Evolutionary conservation across 2,329 filamentous ascomycete genomes (phyloP).

Genomic region (Calonectria leucothoes): DNA sequence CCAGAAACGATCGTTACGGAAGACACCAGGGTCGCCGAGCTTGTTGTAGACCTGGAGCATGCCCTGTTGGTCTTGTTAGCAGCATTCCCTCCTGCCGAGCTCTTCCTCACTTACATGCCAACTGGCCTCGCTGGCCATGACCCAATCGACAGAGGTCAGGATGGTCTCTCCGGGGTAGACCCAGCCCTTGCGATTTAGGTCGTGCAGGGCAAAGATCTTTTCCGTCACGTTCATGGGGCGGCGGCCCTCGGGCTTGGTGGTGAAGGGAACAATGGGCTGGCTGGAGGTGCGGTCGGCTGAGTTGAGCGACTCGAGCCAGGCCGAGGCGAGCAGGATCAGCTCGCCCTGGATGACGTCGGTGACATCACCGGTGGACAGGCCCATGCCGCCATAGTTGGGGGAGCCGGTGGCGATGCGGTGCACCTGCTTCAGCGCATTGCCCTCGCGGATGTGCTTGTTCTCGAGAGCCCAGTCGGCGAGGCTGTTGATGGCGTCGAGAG

Average conservation of each 20-base stretch:
- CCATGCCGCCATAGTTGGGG: constrained; percentile 6
- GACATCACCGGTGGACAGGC: not conserved
- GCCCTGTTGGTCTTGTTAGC: constrained; percentile 17
- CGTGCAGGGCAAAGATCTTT: constrained; percentile 59
- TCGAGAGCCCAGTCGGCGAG: not conserved
- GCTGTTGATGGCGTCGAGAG: not conserved
- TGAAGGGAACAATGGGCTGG: constrained; percentile 1
- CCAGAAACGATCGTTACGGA: constrained; percentile 63
- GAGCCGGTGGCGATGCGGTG: constrained; percentile 1
- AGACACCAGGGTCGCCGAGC: constrained; percentile 55
- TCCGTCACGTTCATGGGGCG: constrained; percentile 55
- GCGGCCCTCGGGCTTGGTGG: constrained; percentile 12
- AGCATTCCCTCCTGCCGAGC: too few relatives aligned
- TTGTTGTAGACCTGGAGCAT: constrained; percentile 55
- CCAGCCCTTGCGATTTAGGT: constrained; percentile 46
- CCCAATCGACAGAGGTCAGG: constrained; percentile 57
- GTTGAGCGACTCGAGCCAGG: constrained; percentile 7
- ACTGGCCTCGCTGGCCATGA: constrained; percentile 56
- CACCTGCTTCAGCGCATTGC: constrained; percentile 7
- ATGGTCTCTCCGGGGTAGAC: constrained; percentile 54
- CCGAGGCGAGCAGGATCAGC: constrained; percentile 1
- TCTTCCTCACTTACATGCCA: constrained; percentile 49
- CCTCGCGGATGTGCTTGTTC: constrained; percentile 6
- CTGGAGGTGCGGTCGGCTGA: constrained; percentile 7
- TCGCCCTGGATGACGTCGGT: not conserved